These are phyloP conservation scores for Fusarium sp. DNA, from an alignment of 2,329 filamentous ascomycete species.

Conservation along the genomic window DNA sequence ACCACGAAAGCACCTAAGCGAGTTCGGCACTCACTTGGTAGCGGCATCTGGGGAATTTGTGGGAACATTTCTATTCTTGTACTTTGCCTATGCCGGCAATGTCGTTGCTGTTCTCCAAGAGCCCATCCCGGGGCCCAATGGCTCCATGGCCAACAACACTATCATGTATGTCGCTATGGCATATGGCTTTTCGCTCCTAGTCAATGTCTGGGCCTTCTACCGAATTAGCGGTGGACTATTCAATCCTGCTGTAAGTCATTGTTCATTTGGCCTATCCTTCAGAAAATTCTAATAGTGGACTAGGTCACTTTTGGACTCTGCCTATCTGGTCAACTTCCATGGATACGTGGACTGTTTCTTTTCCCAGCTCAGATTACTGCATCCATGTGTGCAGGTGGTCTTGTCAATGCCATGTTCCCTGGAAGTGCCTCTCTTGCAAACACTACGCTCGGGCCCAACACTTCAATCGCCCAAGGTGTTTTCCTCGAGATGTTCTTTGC, in stretches of 20 bases:
- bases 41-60: constrained; percentile 40
- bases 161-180: constrained; percentile 36
- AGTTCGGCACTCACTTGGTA: constrained; percentile 34
- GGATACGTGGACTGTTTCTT: constrained; percentile 52
- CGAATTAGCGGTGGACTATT: constrained; percentile 62
- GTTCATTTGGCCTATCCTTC: no score
- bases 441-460: constrained; percentile 58
- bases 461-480: constrained; percentile 64
- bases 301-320: constrained; percentile 41
- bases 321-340: constrained; percentile 33
- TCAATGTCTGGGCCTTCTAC: constrained; percentile 67
- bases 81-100: constrained; percentile 44
- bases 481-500: constrained; percentile 75
- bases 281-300: no score
- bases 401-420: constrained; percentile 67
- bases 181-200: constrained; percentile 53
- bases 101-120: constrained; percentile 33
- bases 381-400: constrained; percentile 65
- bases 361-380: constrained; percentile 66
- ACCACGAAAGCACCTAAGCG: constrained; percentile 26
- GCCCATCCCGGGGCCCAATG: constrained; percentile 15
- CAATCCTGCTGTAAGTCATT: constrained; percentile 49
- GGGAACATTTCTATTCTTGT: constrained; percentile 41
- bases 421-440: constrained; percentile 64
- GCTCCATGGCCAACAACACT: constrained; percentile 28